A percentile compares a stretch with the other conserved stretches of the same genome.
phyloP scores from a whole-genome alignment of 805 yeast species.

The Candida methanosorbosa region DNA sequence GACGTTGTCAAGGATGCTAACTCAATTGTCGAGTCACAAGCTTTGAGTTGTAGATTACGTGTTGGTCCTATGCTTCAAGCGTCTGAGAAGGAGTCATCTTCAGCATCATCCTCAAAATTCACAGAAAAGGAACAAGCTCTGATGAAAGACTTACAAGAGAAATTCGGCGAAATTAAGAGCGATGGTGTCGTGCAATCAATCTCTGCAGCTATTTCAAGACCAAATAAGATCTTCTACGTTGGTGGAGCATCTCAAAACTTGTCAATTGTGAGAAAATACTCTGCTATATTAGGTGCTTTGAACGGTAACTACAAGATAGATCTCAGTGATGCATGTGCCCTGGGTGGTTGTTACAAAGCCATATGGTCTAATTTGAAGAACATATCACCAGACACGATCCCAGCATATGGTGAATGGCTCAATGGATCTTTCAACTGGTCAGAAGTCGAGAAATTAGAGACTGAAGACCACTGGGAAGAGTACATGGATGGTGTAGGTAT shows the following conservation, averaged over 20 bases:
- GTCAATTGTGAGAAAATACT: constrained; percentile 60
- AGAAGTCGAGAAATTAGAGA: constrained; percentile 33
- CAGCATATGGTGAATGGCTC: constrained; percentile 36
- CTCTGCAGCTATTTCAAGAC: constrained; percentile 41
- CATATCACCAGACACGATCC: constrained; percentile 9
- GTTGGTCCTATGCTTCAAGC: constrained; percentile 64
- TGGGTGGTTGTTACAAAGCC: constrained; percentile 86
- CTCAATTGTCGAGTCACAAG: constrained; percentile 80
- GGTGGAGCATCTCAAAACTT: constrained; percentile 80
- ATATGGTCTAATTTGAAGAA: constrained; percentile 52
- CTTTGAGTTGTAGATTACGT: constrained; percentile 73
- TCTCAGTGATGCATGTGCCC: constrained; percentile 83
- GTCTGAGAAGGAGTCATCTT: constrained; percentile 6
- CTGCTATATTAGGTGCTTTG: constrained; percentile 58
- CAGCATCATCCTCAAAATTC: constrained; percentile 1
- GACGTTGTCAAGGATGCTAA: constrained; percentile 56
- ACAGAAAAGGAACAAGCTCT: constrained; percentile 11
- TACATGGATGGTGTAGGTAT: constrained; percentile 46
- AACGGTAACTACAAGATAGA: constrained; percentile 64
- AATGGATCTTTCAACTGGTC: constrained; percentile 39
- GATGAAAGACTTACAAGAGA: constrained; percentile 13
- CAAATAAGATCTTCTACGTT: constrained; percentile 68
- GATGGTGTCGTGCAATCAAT: constrained; percentile 41
- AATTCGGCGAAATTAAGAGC: constrained; percentile 35
- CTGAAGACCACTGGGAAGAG: constrained; percentile 36